A percentile compares a stretch with the other conserved stretches of the same genome.
phyloP scores from a whole-genome alignment of 495 filamentous ascomycete species.

The Xylaria telfairii region DNA sequence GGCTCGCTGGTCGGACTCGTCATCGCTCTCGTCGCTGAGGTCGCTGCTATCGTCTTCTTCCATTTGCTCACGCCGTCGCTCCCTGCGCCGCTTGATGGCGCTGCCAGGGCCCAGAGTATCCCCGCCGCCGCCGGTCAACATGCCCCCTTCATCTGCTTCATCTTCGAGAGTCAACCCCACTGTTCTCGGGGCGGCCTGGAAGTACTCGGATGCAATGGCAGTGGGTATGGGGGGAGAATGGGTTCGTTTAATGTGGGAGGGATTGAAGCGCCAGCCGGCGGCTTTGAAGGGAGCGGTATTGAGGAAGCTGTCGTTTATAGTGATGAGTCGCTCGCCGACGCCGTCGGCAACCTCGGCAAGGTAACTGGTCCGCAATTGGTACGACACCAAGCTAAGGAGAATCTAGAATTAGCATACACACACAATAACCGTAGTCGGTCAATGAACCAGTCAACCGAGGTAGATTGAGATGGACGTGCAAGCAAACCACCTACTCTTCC shows the following conservation, averaged over 20 bases:
- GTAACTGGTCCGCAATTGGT: constrained; percentile 91
- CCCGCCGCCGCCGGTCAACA: constrained; percentile 75
- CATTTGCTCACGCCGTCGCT: constrained; percentile 72
- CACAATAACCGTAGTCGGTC: not conserved
- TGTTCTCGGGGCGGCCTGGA: constrained; percentile 68
- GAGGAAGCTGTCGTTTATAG: constrained; percentile 85
- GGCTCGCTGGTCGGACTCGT: constrained; percentile 73
- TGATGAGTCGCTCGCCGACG: constrained; percentile 93
- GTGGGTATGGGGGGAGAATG: constrained; percentile 97
- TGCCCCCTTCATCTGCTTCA: constrained; percentile 81
- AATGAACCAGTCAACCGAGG: not conserved
- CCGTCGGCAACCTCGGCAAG: constrained; percentile 91
- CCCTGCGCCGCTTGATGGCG: constrained; percentile 59
- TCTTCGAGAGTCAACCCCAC: constrained; percentile 66
- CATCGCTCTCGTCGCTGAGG: constrained; percentile 94
- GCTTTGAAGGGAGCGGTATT: constrained; percentile 95
- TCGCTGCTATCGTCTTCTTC: constrained; percentile 98
- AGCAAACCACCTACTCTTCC: constrained; percentile 76
- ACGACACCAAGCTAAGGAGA: constrained; percentile 78
- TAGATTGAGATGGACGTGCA: not conserved
- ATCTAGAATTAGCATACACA: constrained; percentile 21
- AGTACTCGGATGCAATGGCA: constrained; percentile 88
- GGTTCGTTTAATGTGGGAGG: constrained; percentile 81
- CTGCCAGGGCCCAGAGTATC: constrained; percentile 74
- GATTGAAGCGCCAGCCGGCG: constrained; percentile 86